Evolutionary conservation across 106 monocot genomes (phyloP).

Genomic region (Dendrobium officinale): DNA sequence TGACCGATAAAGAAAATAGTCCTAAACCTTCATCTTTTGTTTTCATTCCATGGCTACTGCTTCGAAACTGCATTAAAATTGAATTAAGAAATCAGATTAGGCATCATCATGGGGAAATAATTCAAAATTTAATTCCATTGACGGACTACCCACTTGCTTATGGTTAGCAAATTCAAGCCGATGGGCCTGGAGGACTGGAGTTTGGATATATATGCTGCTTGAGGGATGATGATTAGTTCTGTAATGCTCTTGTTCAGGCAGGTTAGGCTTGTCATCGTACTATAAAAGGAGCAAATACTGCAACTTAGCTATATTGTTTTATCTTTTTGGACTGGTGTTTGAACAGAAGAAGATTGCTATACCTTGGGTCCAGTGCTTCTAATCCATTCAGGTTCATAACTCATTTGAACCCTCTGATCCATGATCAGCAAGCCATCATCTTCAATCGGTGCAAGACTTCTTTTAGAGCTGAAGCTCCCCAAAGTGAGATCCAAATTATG

Average conservation of each 20-base stretch:
- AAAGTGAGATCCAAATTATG: conserved; percentile 66
- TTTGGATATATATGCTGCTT: neutral
- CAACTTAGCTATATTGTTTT: neutral
- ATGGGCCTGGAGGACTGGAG: neutral
- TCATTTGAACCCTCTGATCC: neutral
- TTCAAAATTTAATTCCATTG: too few species aligned
- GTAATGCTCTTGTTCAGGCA: neutral
- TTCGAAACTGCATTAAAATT: neutral
- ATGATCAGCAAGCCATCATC: neutral
- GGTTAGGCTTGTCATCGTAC: neutral
- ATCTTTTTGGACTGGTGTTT: neutral
- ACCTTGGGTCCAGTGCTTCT: neutral
- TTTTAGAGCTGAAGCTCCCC: conserved; percentile 51
- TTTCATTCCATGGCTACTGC: neutral
- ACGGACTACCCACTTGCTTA: neutral
- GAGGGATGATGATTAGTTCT: neutral
- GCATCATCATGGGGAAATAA: too few species aligned
- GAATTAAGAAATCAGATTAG: neutral
- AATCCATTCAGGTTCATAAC: neutral
- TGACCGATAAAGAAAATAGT: neutral
- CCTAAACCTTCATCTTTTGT: neutral
- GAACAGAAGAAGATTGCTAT: neutral
- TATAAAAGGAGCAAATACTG: neutral
- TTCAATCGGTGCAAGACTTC: conserved; percentile 12
- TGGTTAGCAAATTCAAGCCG: neutral